These are phyloP conservation scores for Tremellales sp. DNA, from an alignment of 1,284 basidiomycete genomes.

Conservation along the genomic window DNA sequence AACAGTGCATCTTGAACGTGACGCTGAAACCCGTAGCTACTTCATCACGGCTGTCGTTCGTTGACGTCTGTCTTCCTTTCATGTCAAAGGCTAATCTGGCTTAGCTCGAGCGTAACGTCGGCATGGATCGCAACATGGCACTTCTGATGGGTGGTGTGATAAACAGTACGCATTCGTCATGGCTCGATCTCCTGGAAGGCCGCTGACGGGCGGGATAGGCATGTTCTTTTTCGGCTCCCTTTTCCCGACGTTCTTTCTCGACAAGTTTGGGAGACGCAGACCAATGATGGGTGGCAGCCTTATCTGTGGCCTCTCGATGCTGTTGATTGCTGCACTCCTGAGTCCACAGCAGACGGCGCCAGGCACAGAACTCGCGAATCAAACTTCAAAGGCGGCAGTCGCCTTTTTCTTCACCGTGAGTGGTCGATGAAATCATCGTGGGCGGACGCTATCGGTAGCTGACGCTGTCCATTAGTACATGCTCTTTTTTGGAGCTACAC, in stretches of 20 bases:
- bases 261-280: constrained; percentile 25
- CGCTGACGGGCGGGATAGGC: too few relatives aligned
- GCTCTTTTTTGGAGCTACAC: constrained; percentile 1
- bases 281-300: constrained; percentile 22
- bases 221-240: neutral
- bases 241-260: constrained; percentile 4
- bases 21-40: constrained; percentile 21
- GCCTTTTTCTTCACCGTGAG: constrained; percentile 40
- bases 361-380: constrained; percentile 12
- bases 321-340: constrained; percentile 26
- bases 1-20: constrained; percentile 11
- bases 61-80: constrained; percentile 40
- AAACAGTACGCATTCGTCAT: constrained; percentile 24
- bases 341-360: constrained; percentile 12
- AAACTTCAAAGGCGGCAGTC: constrained; percentile 36
- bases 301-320: constrained; percentile 13
- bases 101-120: constrained; percentile 7
- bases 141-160: constrained; percentile 26
- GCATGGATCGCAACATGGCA: constrained; percentile 23
- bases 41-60: constrained; percentile 30
- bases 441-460: too few relatives aligned
- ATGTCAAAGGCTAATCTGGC: constrained; percentile 34
- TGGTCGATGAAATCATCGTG: constrained; percentile 8
- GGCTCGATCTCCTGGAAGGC: constrained; percentile 17
- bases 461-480: neutral